These are phyloP conservation scores for Phytophthora syringae DNA, from an alignment of 352 stramenopile species.

Conservation along the genomic window DNA sequence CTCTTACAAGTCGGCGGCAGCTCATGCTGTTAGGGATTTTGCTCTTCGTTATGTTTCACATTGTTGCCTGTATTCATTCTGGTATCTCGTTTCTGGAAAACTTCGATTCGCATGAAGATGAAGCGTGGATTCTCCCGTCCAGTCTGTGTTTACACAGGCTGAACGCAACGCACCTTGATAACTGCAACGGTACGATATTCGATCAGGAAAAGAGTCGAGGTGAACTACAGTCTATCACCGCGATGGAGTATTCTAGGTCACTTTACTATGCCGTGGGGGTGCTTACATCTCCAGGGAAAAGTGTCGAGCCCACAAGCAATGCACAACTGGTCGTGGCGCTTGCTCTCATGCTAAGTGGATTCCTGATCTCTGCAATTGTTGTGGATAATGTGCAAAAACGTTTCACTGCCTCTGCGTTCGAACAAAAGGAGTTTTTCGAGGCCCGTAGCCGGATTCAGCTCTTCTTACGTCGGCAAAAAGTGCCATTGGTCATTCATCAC, in stretches of 20 bases:
- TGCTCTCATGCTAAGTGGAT: conserved; percentile 47
- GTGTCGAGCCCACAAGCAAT: conserved; percentile 46
- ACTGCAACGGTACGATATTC: conserved; percentile 9
- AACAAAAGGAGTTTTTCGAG: conserved; percentile 62
- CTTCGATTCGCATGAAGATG: conserved; percentile 27
- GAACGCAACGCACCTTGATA: conserved; percentile 19
- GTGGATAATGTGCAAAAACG: no score
- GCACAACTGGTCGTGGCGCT: conserved; percentile 40
- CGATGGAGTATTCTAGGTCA: conserved; percentile 42
- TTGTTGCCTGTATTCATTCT: conserved; percentile 53
- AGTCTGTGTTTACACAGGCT: conserved; percentile 26
- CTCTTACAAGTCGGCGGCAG: conserved; percentile 51
- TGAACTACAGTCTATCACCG: conserved; percentile 14
- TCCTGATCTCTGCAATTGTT: conserved; percentile 48
- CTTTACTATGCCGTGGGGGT: conserved; percentile 49
- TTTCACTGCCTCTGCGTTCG: conserved; percentile 51
- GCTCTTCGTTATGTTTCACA: conserved; percentile 55
- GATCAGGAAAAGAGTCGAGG: conserved; percentile 7
- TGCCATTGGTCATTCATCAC: conserved; percentile 47
- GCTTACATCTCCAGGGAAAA: conserved; percentile 44
- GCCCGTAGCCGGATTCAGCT: conserved; percentile 53
- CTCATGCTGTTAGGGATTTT: conserved; percentile 45
- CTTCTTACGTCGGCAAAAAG: conserved; percentile 56
- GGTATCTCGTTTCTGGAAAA: conserved; percentile 37
- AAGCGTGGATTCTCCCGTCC: conserved; percentile 37